Base-by-base conservation (phyloP, 305 asterid species). In the Striga hermonthica region DNA sequence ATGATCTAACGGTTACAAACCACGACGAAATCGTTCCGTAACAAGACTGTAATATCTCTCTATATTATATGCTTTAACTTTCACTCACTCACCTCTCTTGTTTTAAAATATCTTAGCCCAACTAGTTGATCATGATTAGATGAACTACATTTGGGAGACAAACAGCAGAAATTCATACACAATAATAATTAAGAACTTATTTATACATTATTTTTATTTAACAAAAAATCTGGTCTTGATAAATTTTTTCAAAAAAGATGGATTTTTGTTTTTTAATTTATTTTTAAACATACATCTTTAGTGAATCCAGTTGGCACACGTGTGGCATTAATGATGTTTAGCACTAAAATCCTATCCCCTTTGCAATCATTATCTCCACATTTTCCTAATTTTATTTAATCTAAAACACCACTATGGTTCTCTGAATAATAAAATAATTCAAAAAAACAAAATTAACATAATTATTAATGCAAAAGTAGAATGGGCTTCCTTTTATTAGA, bases 291-390 rank as follows among this genome's bases (percentile, higher is more conserved):
- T 72, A 73, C 66, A 69, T 69, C 57, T 64, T 72, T 69, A 72
- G 73, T 76, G 76, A 74, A 65, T 74, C 90, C 86, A 82, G 95
- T 83, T 82, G 95, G 79, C 90, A 82, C 90, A 80, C 90, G 95
- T 80, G 86, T 78, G 93, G 79, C 62, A 60, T 22, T 71, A 80
- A 88, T 88, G 83, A 88, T 88, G 84, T 70, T 79, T 70, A 82
- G 74, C 93, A 85, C 93, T 72, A 75, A 70, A 68, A 67, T 75
- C 82, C 79, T 78, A 74, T 67, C 79, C 77, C 81, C 75, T 60
- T 63, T 47, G 83, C 65, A 74, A 85, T 85, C 76, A 87, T 85
- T 78, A 62, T 56, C 72, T 69, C 87, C 92, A 85, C 80, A 67
- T 65, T 65, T 41, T 56, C 48, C 62, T 71, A 66, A 60, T 68